These are phyloP conservation scores for Nymphaea colorata DNA, from an alignment of 164 flowering plant genomes.

Conservation along the genomic window DNA sequence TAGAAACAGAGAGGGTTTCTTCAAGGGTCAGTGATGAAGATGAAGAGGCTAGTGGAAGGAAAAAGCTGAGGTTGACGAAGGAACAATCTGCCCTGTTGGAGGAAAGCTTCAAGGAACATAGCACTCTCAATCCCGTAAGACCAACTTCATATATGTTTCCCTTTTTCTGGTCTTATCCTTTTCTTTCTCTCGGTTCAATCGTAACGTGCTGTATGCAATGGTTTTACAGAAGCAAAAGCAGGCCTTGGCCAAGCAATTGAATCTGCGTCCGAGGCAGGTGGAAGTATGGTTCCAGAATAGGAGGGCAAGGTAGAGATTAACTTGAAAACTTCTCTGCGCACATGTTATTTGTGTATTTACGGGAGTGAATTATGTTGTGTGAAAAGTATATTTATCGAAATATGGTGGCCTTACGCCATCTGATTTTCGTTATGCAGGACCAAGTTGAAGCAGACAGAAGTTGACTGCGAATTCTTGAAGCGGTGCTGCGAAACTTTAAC, in stretches of 20 bases:
- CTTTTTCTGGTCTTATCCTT: neutral
- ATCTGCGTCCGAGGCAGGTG: constrained; percentile 70
- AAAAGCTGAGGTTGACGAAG: constrained; percentile 81
- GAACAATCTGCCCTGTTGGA: constrained; percentile 80
- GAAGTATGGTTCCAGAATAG: constrained; percentile 96
- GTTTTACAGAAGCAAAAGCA: constrained; percentile 73
- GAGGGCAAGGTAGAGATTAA: constrained; percentile 53
- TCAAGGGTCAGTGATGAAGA: constrained; percentile 66
- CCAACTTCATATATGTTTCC: neutral
- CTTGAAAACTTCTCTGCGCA: neutral
- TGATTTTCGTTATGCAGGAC: constrained; percentile 33
- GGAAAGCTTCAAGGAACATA: constrained; percentile 77
- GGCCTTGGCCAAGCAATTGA: constrained; percentile 66
- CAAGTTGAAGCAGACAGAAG: constrained; percentile 88
- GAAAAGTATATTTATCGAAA: neutral
- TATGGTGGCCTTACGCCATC: neutral
- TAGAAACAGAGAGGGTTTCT: constrained; percentile 19
- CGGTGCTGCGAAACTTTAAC: constrained; percentile 68
- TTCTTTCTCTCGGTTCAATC: constrained; percentile 5
- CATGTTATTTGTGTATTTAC: neutral
- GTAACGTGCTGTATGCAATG: neutral
- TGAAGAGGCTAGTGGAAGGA: constrained; percentile 61
- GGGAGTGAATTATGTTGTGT: neutral
- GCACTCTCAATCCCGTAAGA: constrained; percentile 79
- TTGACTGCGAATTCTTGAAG: constrained; percentile 78